Evolutionary conservation across 2,329 filamentous ascomycete species (phyloP), one percentile per base, ranked within the genome.

Genomic region (Claviceps quebecensis): DNA sequence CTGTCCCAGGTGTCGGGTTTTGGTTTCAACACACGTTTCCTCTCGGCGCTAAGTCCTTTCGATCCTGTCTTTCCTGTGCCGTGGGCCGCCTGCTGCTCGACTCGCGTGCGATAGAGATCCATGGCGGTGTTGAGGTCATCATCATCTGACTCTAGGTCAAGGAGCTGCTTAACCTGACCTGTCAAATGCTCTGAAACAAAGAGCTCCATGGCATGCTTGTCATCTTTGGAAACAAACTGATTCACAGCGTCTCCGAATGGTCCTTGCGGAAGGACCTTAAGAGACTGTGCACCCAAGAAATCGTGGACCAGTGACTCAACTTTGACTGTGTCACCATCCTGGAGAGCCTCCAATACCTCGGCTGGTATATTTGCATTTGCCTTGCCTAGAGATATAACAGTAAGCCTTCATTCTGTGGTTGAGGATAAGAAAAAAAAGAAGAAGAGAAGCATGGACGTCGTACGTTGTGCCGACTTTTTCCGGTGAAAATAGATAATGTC

Each of bases 401-500:
- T 41, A 9, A 41, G 39, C 16, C 13, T 41, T 41, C 16, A 5
- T 4, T 7, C n/a, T 17, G 3, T 34, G 9, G 29, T 34, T 9
- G 29, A 16, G 13, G 1, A 45, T 3, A 4, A 8, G 11, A 45
- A 45, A 29, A 45, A 29, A 29, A 45, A 11, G n/a, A 29, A 11
- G 6, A n/a, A 34, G 5, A 45, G 4, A n/a, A 39, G 17, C 7
- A 19, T 40, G 39, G 17, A 8, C 6, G 9, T 22, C 63, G 49
- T 58, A 63, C 65, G 61, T n/a, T 63, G 61, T 1, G 66, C 68
- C n/a, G 78, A 78, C 68, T 95, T 97, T 69, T 91, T 95, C 52
- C 87, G 81, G 66, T 96, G 83, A 64, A 95, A 97, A 61, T 91
- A 86, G 0, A 98, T 83, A 0, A 98, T 88, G 59, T 98, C 93